Conservation (phyloP, 108 stramenopile species). For the Ochromonas danica region DNA sequence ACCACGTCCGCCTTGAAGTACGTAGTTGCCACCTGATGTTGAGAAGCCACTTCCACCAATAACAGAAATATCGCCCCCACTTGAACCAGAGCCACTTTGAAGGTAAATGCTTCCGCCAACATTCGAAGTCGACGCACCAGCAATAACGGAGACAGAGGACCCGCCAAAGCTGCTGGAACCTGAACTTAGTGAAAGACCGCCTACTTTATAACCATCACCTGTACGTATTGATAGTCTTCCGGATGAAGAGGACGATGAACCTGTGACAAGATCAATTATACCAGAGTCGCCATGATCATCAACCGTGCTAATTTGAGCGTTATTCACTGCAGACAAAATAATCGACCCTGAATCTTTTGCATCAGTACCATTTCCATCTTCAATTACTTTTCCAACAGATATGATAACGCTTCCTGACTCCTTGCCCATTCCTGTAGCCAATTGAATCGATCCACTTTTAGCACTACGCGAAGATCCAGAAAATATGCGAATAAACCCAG, state of each 20-base stretch:
- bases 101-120: background rate
- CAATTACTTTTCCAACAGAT: background rate
- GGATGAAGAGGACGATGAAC: background rate
- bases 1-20: too few species aligned
- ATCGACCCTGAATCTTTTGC: background rate
- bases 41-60: background rate
- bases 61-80: background rate
- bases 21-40: too few species aligned
- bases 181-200: background rate
- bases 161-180: too few species aligned
- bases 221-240: background rate
- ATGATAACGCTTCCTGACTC: background rate
- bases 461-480: too few species aligned
- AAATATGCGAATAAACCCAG: slow-evolving; percentile 17
- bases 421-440: background rate
- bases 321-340: too few species aligned
- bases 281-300: background rate
- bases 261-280: background rate
- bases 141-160: background rate
- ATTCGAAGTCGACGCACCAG: background rate
- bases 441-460: background rate
- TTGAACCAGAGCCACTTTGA: background rate
- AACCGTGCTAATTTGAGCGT: too few species aligned
- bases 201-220: background rate
- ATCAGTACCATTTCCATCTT: background rate